A percentile compares a stretch with the other conserved stretches of the same genome.
phyloP scores from a whole-genome alignment of 495 filamentous ascomycete genomes.

The Penicillium simplicissimum region DNA sequence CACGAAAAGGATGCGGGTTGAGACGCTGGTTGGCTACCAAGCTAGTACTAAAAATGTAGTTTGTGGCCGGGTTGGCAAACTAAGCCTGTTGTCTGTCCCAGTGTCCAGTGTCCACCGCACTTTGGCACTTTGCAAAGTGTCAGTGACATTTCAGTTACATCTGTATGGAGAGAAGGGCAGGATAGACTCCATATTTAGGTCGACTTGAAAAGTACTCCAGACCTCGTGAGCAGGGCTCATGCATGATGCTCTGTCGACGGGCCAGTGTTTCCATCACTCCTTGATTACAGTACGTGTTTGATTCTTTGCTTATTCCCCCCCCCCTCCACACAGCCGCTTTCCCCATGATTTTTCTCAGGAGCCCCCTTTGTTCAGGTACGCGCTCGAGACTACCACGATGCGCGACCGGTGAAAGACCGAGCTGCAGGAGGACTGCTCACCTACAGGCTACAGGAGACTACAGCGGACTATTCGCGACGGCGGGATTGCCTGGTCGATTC shows the following conservation, averaged over 20 bases:
- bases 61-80: background rate
- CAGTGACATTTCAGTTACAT: background rate
- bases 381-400: background rate
- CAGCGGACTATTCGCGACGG: background rate
- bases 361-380: background rate
- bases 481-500: background rate
- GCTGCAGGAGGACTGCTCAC: background rate
- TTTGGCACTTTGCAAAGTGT: background rate
- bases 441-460: background rate
- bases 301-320: background rate
- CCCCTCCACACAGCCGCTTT: background rate
- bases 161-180: background rate
- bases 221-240: background rate
- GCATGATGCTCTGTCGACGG: background rate
- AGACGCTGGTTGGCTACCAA: background rate
- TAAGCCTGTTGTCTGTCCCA: background rate
- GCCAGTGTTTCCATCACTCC: too few relatives aligned
- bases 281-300: too few relatives aligned
- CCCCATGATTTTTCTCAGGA: background rate
- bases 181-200: background rate
- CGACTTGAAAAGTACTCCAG: too few relatives aligned
- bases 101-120: too few relatives aligned
- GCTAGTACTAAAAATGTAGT: background rate
- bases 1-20: constrained; percentile 1
- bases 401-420: constrained; percentile 1